Base-by-base conservation (phyloP, 169 alveolate genomes). In the Plasmodium gaboni region DNA sequence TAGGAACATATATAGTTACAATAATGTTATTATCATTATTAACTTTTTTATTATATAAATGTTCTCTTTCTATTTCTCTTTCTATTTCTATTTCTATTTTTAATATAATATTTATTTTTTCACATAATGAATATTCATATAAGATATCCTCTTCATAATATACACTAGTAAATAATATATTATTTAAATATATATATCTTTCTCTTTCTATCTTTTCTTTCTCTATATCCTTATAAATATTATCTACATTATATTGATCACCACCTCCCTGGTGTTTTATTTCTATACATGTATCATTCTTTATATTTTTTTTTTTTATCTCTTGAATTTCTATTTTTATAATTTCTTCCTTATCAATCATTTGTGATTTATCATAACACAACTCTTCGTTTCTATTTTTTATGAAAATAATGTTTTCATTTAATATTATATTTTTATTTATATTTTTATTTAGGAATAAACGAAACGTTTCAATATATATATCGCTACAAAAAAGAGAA, bases 271-370 rank as follows among this genome's bases (percentile, higher is more conserved):
- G 15, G 0, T 17, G 2, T 13, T 10, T 13, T 12, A 15, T 22
- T n/a, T 22, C 59, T 9, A 24, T n/a, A 9, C 5, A 10, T 13
- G 3, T 68, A 22, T 32, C 22, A n/a, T 55, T 44, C 28, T 26
- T 9, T 0, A 1, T 42, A 50, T 65, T 59, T 64, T 50, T 2
- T 63, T 78, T 78, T 1, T 8, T 26, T 59, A 78, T 57, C 19
- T 78, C 60, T n/a, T 65, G 17, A 15, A 78, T 42, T 65, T 78
- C 78, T 42, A 78, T 26, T 78, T 78, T 78, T 15, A 78, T 55
- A 50, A 65, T 44, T 53, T 69, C 89, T 65, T 65, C 89, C 1
- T 28, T 38, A 67, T 8, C 67, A 51, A 24, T 12, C 28, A 70
- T 10, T 17, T 10, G 26, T 22, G 65, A 48, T 22, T 17, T 65